Evolutionary conservation across 148 eudicot genomes (phyloP), one percentile per base, ranked within the genome.

Genomic region (Rhododendron griersonianum): DNA sequence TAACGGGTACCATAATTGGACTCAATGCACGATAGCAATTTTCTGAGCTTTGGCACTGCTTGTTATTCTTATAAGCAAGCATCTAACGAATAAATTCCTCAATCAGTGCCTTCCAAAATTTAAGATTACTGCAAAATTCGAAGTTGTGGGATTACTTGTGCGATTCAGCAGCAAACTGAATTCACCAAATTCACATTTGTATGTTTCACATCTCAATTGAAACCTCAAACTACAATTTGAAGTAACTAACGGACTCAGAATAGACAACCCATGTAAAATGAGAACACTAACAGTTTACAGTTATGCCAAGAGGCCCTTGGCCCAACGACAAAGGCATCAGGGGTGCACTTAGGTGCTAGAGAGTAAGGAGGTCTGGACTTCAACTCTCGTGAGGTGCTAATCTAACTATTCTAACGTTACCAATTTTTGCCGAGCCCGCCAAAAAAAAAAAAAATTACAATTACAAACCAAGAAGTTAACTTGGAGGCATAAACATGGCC

Each of bases 401-500:
- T 55, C 21, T 55, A 13, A 16, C 61, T 55, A 18, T 16, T 55
- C 61, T 18, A 5, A 0, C 23, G 1, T 18, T 4, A 4, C 61
- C 3, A 5, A 55, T 18, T 16, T 55, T 55, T 23, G 16, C 61
- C 2, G 7, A 55, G 61, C 21, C 21, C 21, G 5, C 18, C 18
- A 55, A 4, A 16, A 51, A 51, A 15, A 55, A 53, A 15, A 55
- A 18, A 16, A 14, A 15, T 59, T 59, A 6, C 65, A 21, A 15
- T 1, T 55, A 73, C 86, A 69, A 84, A 84, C 35, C 3, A 33
- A 53, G 35, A 84, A 51, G 1, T 39, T 11, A 71, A 84, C 51
- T 75, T 25, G 39, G 55, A 84, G 50, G n/a, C 81, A 88, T 50
- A 83, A 61, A 81, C 41, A 44, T 81, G 85, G 33, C 25, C 47